These are phyloP conservation scores for Aspergillus sp. DNA, from an alignment of 2,329 filamentous ascomycete genomes.

Conservation along the genomic window DNA sequence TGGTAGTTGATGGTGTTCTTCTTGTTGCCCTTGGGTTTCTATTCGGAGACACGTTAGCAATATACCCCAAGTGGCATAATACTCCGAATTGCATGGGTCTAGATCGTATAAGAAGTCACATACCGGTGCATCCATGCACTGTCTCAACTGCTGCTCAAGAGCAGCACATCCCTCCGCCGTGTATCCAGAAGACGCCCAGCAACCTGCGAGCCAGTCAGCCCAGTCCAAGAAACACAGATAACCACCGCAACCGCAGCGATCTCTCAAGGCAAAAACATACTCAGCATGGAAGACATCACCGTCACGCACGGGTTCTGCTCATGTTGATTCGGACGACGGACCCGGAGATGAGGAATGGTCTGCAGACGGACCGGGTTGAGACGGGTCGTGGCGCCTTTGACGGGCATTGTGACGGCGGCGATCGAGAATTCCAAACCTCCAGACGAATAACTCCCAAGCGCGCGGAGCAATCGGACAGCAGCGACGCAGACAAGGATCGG, in stretches of 20 bases:
- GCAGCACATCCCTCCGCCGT: slow-evolving; percentile 56
- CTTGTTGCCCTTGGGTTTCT: slow-evolving; percentile 57
- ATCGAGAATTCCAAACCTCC: not conserved
- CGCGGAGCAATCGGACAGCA: slow-evolving; percentile 2
- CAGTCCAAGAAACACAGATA: not conserved
- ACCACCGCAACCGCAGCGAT: not conserved
- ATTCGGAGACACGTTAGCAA: not conserved
- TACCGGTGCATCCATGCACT: slow-evolving; percentile 79
- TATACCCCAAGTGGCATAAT: too few relatives aligned
- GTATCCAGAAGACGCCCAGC: slow-evolving; percentile 48
- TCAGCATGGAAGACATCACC: slow-evolving; percentile 65
- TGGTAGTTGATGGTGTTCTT: slow-evolving; percentile 92
- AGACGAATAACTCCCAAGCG: not conserved
- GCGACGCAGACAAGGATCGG: slow-evolving; percentile 12
- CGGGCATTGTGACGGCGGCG: slow-evolving; percentile 35
- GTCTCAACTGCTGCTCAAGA: slow-evolving; percentile 59
- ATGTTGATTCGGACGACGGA: slow-evolving; percentile 61
- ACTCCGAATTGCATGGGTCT: too few relatives aligned
- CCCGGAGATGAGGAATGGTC: slow-evolving; percentile 55
- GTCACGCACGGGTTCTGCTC: slow-evolving; percentile 63
- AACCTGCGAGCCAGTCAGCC: slow-evolving; percentile 28
- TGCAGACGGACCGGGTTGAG: slow-evolving; percentile 46
- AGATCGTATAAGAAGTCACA: slow-evolving; percentile 28
- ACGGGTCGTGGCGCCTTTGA: slow-evolving; percentile 43
- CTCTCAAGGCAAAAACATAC: slow-evolving; percentile 43